Base-by-base conservation (phyloP, 2,329 filamentous ascomycete species). In the Corynespora cassiicola region DNA sequence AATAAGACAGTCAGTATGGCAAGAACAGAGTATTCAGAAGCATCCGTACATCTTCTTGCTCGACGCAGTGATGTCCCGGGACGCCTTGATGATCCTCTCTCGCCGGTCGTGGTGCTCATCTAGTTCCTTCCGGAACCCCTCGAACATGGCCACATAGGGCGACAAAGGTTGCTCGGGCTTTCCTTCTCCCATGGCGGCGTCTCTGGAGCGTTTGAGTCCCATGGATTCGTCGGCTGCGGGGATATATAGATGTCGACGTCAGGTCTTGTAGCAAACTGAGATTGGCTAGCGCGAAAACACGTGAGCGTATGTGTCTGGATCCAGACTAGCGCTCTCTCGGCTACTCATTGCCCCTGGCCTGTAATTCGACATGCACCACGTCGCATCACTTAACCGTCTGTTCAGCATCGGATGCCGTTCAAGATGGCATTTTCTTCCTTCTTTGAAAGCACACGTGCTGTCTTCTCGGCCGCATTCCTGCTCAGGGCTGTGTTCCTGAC, bases 31-130 rank as follows among this genome's bases (percentile, higher is more conserved):
- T 11, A 24, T 31, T 29, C 21, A 18, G 7, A 11, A 39, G 8
- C 12, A 23, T 20, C 52, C 78, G 72, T 70, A 95, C 90, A 97
- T 95, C 74, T 97, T 99, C 77, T 99, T 99, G 71, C 90, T 96
- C 36, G 90, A 76, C 0, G 90, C 90, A 6, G 94, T 99, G 42
- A 99, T 88, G 67, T 99, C 94, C 47, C 92, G 79, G 7, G 89
- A 95, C 2, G 85, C 86, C 74, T 97, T 99, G 62, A 95, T 88
- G 54, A 96, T 84, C 36, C 87, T 82, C 73, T 96, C 91, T 39
- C 90, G 81, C 11, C 94, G 85, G 70, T 97, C 94, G 68, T 99
- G 89, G 65, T 97, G 92, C 70, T 94, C 84, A 62, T 99, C 94
- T 18, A 99, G 77, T 70, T 96, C 91, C 58, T 86, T 79, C 34